Conservation (phyloP, 179 eudicot genomes). For the Silene vulgaris region DNA sequence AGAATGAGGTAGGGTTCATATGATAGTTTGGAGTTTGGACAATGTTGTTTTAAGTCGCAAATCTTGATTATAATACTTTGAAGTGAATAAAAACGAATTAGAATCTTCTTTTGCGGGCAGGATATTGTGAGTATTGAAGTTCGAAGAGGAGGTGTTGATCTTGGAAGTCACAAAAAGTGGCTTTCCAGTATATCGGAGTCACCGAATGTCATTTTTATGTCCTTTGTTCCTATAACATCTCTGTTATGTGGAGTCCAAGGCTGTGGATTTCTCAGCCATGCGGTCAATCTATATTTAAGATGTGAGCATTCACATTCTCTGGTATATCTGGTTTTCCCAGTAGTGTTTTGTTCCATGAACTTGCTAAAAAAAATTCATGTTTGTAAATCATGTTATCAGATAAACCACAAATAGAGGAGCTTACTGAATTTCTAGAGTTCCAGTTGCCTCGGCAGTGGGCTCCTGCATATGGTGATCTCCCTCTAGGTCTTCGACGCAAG, state of each 20-base stretch:
- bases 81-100: not conserved
- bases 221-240: constrained; percentile 81
- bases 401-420: constrained; percentile 89
- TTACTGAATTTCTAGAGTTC: constrained; percentile 75
- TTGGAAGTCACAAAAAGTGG: constrained; percentile 70
- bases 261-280: constrained; percentile 90
- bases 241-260: constrained; percentile 81
- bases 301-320: constrained; percentile 49
- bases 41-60: not conserved
- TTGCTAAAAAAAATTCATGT: not conserved
- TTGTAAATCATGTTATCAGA: constrained; percentile 33
- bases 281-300: constrained; percentile 84
- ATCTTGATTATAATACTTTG: constrained; percentile 3
- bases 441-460: constrained; percentile 99
- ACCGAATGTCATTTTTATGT: constrained; percentile 81
- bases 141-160: constrained; percentile 74
- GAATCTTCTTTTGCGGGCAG: constrained; percentile 34
- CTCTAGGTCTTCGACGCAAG: constrained; percentile 67
- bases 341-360: not conserved
- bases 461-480: constrained; percentile 81
- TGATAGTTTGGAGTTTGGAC: not conserved
- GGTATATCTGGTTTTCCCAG: not conserved
- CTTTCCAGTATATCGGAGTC: constrained; percentile 68
- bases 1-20: constrained; percentile 51
- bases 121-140: constrained; percentile 63